phyloP scores from a whole-genome alignment of 176 grass and related monocot genomes.

The maize (Zea mays) region DNA sequence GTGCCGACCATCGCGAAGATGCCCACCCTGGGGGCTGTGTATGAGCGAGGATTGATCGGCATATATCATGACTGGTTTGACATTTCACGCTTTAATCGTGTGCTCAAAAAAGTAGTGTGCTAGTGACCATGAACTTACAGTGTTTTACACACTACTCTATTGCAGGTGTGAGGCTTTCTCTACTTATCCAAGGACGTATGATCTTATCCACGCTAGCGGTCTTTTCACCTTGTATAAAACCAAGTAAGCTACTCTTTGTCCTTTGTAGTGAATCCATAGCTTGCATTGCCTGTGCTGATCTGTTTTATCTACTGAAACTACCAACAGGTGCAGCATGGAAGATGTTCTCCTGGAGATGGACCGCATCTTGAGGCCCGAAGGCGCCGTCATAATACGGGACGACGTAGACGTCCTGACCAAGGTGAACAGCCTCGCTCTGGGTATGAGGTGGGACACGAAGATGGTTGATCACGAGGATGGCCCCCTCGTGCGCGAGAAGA shows the following conservation, averaged over 20 bases:
- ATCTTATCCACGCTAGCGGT: slow-evolving; percentile 72
- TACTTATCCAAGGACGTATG: slow-evolving; percentile 87
- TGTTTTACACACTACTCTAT: slow-evolving; percentile 5
- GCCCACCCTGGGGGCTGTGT: slow-evolving; percentile 67
- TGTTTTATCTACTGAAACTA: slow-evolving; percentile 18
- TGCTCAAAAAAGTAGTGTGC: background rate
- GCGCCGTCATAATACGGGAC: slow-evolving; percentile 66
- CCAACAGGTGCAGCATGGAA: slow-evolving; percentile 66
- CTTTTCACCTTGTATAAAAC: slow-evolving; percentile 80
- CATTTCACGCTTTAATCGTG: background rate
- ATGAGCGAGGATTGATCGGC: slow-evolving; percentile 82
- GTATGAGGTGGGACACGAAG: slow-evolving; percentile 80
- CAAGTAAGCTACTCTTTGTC: slow-evolving; percentile 51
- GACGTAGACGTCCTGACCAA: slow-evolving; percentile 59
- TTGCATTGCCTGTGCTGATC: slow-evolving; percentile 3
- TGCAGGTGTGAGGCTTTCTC: slow-evolving; percentile 88
- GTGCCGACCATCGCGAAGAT: slow-evolving; percentile 65
- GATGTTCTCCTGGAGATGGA: slow-evolving; percentile 86
- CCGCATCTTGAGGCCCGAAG: slow-evolving; percentile 83
- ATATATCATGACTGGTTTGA: slow-evolving; percentile 91
- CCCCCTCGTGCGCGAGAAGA: slow-evolving; percentile 56
- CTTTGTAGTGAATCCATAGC: background rate
- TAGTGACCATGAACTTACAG: slow-evolving; percentile 17
- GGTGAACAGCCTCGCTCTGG: slow-evolving; percentile 59
- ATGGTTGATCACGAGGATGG: slow-evolving; percentile 83